Evolutionary conservation across 352 stramenopile genomes (phyloP).

Genomic region (Phytophthora lateralis): DNA sequence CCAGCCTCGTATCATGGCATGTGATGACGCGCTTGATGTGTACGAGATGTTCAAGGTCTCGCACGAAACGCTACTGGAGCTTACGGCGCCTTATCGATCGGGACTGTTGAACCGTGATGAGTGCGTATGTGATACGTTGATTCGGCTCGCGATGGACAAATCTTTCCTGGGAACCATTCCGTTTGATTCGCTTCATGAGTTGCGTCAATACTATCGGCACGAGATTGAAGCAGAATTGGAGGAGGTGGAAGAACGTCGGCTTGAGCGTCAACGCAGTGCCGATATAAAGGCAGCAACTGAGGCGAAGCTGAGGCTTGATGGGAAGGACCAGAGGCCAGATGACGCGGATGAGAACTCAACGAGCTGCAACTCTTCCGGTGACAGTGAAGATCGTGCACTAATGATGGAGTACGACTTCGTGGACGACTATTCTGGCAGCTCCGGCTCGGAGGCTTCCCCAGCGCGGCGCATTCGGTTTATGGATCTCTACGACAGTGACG

Average conservation of each 20-base stretch:
- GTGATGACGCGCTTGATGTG: slow-evolving; percentile 77
- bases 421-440: slow-evolving; percentile 59
- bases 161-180: slow-evolving; percentile 78
- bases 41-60: slow-evolving; percentile 87
- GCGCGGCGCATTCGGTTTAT: slow-evolving; percentile 66
- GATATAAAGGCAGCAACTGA: neutral
- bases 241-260: slow-evolving; percentile 39
- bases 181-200: slow-evolving; percentile 75
- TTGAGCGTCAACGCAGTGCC: slow-evolving; percentile 26
- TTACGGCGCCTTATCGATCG: slow-evolving; percentile 63
- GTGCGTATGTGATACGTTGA: slow-evolving; percentile 81
- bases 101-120: slow-evolving; percentile 79
- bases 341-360: slow-evolving; percentile 30
- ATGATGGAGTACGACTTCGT: slow-evolving; percentile 83
- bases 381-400: slow-evolving; percentile 38
- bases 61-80: slow-evolving; percentile 56
- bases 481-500: slow-evolving; percentile 61
- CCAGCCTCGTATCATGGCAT: slow-evolving; percentile 69
- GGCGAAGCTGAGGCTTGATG: too few species aligned
- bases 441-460: slow-evolving; percentile 53
- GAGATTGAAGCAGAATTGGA: slow-evolving; percentile 66
- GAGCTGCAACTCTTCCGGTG: slow-evolving; percentile 25
- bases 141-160: slow-evolving; percentile 83
- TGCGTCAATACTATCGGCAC: slow-evolving; percentile 65
- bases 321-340: neutral